Base-by-base conservation (phyloP, 2,329 filamentous ascomycete species). In the Cladosporium austrohemisphaericum region DNA sequence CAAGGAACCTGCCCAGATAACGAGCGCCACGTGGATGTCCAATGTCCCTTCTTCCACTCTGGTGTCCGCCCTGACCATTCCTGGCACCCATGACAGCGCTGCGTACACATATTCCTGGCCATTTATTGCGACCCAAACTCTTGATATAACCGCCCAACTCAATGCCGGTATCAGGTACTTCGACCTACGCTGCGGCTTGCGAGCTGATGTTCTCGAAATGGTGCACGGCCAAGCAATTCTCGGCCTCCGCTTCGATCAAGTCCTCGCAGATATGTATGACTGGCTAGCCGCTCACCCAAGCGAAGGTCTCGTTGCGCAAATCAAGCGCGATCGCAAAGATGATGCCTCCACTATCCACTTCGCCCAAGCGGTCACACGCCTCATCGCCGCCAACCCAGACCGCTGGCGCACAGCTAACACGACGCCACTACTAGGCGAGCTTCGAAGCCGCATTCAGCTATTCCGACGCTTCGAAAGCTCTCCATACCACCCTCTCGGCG, bases 61-160 rank as follows among this genome's bases (percentile, higher is more conserved):
- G 10, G 29, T 67, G 18, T 64, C 65, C 13, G 54, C 55, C 10
- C 52, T 68, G 3, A 61, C 64, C 3, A 62, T 68, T 25, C 65
- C 65, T 1, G 65, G 65, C 14, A 68, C 65, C 2, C 65, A 68
- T 50, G 65, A 68, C 50, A 65, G 60, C 41, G 59, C 64, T 5
- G 67, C 69, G 3, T 64, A 57, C 43, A 68, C 63, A 6, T 57
- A 53, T n/a, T 56, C 57, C 18, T 64, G 57, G 57, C 65, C 65
- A 3, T 68, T 66, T 49, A 54, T 68, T 28, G 49, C 60, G 8
- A 67, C 65, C 5, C 65, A 68, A 37, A 59, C 51, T 2, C 57
- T 67, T 45, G 50, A 53, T 35, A 59, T 64, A 13, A 40, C 41
- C 16, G 36, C 56, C 19, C 65, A 68, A 51, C 59, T 68, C 26